Base-by-base conservation (phyloP, 176 grass and related monocot species). In the Oryza longistaminata region DNA sequence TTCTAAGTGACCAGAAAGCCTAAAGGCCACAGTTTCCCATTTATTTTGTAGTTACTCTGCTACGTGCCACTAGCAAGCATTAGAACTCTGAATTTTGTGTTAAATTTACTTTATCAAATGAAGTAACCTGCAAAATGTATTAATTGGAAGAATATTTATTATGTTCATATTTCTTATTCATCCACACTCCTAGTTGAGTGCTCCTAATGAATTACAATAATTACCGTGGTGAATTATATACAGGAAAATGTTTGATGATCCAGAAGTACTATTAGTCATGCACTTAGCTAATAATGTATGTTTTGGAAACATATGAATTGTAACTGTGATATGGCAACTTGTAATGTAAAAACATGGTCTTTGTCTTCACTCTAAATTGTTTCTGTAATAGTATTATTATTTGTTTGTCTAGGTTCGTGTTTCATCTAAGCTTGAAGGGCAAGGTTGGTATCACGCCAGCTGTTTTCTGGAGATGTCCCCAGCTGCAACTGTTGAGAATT, bases 381-480 rank as follows among this genome's bases (percentile, higher is more conserved):
- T 29, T 55, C 6, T 3, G 21, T 90, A 82, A 82, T 45, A 39
- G 33, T 83, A 75, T 88, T 83, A 75, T 88, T 88, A 42, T 77
- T 76, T 94, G 70, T 37, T 62, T 85, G 69, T 66, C 68, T 88
- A 96, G 96, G 87, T 98, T 79, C 89, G 93, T 85, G 83, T 98
- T 55, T 95, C 96, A 68, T 86, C 85, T 40, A 98, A 98, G 71
- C 33, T 88, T 75, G 96, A 92, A 27, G 91, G 91, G 19, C 89
- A 93, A 88, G 93, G 87, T 78, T 75, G 96, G 96, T 88, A 93
- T 72, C 96, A 98, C 85, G 74, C 70, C 46, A 90, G 82, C 42
- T 98, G 93, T 80, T 98, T 98, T 78, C 67, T 93, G 68, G 87
- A 88, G 35, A 82, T 95, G 81, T 88, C 65, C 11, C 93, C 96